These are phyloP conservation scores for Astrothelium macrocarpum DNA, from an alignment of 495 filamentous ascomycete genomes.

Conservation along the genomic window DNA sequence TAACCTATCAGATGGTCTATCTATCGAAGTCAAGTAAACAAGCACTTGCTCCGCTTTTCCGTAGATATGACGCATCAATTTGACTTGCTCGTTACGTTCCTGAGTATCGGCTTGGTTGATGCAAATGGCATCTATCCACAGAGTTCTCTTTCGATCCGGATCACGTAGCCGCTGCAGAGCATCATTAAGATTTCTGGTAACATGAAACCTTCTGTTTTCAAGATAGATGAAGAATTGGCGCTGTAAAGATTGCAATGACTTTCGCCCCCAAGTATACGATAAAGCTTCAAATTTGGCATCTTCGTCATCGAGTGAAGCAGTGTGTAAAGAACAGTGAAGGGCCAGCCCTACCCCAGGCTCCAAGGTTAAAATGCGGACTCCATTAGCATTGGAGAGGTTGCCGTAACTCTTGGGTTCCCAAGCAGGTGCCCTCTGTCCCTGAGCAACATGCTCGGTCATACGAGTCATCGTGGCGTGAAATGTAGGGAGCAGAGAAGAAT, in stretches of 20 bases:
- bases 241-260: neutral
- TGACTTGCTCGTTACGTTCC: constrained; percentile 5
- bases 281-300: neutral
- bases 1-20: too few species aligned
- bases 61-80: constrained; percentile 6
- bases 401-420: neutral
- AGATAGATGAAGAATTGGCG: neutral
- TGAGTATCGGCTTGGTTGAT: constrained; percentile 5
- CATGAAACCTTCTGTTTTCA: neutral
- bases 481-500: neutral
- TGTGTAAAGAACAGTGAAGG: neutral
- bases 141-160: neutral
- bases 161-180: neutral
- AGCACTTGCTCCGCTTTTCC: neutral
- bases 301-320: neutral
- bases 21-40: neutral
- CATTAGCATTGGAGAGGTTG: neutral
- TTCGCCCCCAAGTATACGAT: neutral
- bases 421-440: neutral
- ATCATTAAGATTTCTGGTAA: neutral
- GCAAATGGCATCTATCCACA: constrained; percentile 10
- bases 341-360: neutral
- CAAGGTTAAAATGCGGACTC: neutral
- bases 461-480: neutral
- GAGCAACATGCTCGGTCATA: neutral